phyloP scores from a whole-genome alignment of 768 basidiomycete species.

The Chalciporus piperatus region DNA sequence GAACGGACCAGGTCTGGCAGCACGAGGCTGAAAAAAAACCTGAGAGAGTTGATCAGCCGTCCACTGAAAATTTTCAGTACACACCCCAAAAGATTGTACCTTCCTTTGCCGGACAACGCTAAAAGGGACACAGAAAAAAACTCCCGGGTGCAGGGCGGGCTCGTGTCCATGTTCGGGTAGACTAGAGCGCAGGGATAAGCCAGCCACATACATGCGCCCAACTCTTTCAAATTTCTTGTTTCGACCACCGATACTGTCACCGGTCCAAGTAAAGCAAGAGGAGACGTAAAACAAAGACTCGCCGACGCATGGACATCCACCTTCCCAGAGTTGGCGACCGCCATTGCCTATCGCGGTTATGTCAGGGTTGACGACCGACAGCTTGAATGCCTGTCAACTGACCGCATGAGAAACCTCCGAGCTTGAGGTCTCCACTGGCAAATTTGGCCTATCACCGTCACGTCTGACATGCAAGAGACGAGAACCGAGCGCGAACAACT shows the following conservation, averaged over 20 bases:
- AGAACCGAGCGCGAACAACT: background rate
- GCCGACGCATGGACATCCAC: conserved; percentile 18
- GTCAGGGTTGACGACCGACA: too few species aligned
- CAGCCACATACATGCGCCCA: conserved; percentile 3
- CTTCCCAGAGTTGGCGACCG: background rate
- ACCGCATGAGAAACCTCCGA: background rate
- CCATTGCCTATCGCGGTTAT: background rate
- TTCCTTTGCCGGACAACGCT: conserved; percentile 15
- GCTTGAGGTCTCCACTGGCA: background rate
- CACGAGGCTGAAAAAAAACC: background rate
- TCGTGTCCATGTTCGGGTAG: conserved; percentile 16
- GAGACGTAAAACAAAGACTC: conserved; percentile 24
- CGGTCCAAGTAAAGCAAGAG: background rate
- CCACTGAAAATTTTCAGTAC: background rate
- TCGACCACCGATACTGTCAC: conserved; percentile 10
- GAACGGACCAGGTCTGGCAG: background rate
- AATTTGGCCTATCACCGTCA: background rate
- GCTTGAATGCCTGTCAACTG: too few species aligned
- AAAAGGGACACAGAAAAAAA: background rate
- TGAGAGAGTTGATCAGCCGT: background rate
- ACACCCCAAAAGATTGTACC: conserved; percentile 2
- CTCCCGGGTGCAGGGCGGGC: background rate
- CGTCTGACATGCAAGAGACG: background rate
- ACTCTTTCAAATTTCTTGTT: conserved; percentile 18
- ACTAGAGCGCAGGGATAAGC: background rate